Percentiles rank a stretch among this genome's conserved stretches.
phyloP scores from a whole-genome alignment of 1,139 yeast genomes.

The Debaryomyces udenii region DNA sequence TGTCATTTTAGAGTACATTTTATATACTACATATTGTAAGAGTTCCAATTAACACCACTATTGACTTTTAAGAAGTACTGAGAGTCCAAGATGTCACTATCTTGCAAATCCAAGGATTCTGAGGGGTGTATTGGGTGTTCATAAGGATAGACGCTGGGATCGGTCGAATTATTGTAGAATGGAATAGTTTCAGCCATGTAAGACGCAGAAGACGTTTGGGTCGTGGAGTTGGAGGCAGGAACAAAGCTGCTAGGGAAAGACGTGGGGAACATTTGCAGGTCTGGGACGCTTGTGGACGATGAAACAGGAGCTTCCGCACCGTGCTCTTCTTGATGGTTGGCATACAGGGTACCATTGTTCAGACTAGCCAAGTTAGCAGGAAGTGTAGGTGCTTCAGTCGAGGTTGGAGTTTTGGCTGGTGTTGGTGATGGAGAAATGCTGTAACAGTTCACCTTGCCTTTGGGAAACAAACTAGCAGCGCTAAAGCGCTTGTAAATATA shows the following conservation, averaged over 20 bases:
- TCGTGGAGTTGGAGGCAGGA: not conserved
- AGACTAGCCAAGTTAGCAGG: not conserved
- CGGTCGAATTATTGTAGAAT: constrained; percentile 1
- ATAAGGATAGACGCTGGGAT: not conserved
- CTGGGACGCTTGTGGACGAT: not conserved
- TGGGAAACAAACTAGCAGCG: constrained; percentile 17
- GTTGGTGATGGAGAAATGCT: constrained; percentile 3
- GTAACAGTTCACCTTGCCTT: not conserved
- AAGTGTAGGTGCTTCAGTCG: not conserved
- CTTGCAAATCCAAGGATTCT: constrained; percentile 2
- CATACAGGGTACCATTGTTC: not conserved
- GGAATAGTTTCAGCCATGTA: constrained; percentile 3
- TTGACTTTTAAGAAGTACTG: constrained; percentile 16
- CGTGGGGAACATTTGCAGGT: not conserved
- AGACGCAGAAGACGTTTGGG: constrained; percentile 1
- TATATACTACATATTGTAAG: constrained; percentile 1
- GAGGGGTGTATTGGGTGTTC: not conserved
- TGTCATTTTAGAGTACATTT: too few relatives aligned
- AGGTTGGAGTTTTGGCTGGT: not conserved
- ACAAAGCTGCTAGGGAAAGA: constrained; percentile 2
- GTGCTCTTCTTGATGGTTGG: too few relatives aligned
- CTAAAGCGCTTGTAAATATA: constrained; percentile 15
- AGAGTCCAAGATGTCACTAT: constrained; percentile 11
- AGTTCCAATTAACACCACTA: constrained; percentile 17
- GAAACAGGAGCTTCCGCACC: not conserved